Evolutionary conservation across 805 yeast genomes (phyloP).

Genomic region (Yarrowia divulgata): DNA sequence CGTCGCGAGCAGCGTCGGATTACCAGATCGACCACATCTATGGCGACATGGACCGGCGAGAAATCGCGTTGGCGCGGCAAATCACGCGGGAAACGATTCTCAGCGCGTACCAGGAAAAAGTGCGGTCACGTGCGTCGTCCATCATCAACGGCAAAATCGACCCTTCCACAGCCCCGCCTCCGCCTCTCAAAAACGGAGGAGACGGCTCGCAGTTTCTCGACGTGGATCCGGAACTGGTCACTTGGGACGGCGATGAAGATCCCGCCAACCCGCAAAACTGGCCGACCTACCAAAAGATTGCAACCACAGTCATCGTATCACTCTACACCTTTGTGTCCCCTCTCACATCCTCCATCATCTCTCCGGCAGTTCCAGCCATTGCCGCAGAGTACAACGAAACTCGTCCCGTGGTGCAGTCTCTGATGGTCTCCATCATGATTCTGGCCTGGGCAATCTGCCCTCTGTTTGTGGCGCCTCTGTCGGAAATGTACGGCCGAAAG

Average conservation of each 20-base stretch:
- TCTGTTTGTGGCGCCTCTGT: conserved; percentile 67
- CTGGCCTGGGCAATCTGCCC: conserved; percentile 76
- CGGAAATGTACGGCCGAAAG: conserved; percentile 70
- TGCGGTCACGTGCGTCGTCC: conserved; percentile 41
- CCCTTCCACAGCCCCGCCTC: conserved; percentile 30
- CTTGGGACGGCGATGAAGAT: conserved; percentile 71
- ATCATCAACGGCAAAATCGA: conserved; percentile 33
- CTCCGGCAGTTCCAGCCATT: conserved; percentile 65
- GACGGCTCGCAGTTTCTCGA: conserved; percentile 62
- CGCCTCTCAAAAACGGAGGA: conserved; percentile 44
- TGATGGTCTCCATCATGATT: conserved; percentile 70
- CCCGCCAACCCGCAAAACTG: conserved; percentile 72
- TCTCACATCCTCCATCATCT: conserved; percentile 65
- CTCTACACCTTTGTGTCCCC: conserved; percentile 66
- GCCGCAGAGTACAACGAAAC: conserved; percentile 56
- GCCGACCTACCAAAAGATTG: conserved; percentile 55
- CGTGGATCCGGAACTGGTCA: conserved; percentile 69
- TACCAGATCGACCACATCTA: conserved; percentile 52
- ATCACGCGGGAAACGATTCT: conserved; percentile 55
- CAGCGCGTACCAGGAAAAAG: conserved; percentile 49
- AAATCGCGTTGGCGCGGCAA: conserved; percentile 55
- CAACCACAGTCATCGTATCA: conserved; percentile 58
- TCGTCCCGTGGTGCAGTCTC: conserved; percentile 55
- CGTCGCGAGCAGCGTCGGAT: conserved; percentile 18
- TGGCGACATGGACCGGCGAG: conserved; percentile 52